Percentiles rank a stretch among this genome's conserved stretches.
Evolutionary conservation across 1,284 basidiomycete species (phyloP).

Genomic region (Papiliotrema laurentii): DNA sequence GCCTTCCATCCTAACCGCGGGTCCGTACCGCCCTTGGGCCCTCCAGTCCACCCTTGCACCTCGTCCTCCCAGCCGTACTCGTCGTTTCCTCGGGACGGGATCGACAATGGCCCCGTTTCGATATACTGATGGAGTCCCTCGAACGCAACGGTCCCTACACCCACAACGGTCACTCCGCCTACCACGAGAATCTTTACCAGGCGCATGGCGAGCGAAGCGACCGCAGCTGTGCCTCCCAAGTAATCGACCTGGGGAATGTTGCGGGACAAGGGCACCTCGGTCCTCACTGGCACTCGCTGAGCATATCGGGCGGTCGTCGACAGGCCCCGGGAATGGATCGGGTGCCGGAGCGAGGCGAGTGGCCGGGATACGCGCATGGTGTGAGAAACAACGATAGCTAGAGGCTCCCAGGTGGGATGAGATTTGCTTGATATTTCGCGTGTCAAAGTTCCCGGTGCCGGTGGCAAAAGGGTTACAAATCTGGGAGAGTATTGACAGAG

Average conservation of each 20-base stretch:
- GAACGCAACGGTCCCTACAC: not conserved
- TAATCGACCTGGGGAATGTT: not conserved
- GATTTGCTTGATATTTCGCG: too few species aligned
- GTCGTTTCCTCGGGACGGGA: slow-evolving; percentile 1
- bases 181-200: not conserved
- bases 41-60: slow-evolving; percentile 68
- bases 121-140: slow-evolving; percentile 5
- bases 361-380: not conserved
- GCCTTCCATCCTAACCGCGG: slow-evolving; percentile 62
- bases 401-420: too few species aligned
- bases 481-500: too few species aligned
- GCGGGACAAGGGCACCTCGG: not conserved
- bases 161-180: not conserved
- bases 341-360: not conserved
- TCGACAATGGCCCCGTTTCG: not conserved
- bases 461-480: too few species aligned
- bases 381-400: not conserved
- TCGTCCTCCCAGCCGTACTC: slow-evolving; percentile 72
- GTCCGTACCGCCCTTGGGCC: slow-evolving; percentile 65
- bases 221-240: not conserved
- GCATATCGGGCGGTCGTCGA: too few species aligned
- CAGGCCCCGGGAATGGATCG: not conserved
- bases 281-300: too few species aligned
- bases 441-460: too few species aligned
- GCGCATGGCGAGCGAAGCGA: not conserved